A percentile compares a stretch with the other conserved stretches of the same genome.
Conservation (phyloP, 2,329 filamentous ascomycete species). For the Myriosclerotinia scirpicola region DNA sequence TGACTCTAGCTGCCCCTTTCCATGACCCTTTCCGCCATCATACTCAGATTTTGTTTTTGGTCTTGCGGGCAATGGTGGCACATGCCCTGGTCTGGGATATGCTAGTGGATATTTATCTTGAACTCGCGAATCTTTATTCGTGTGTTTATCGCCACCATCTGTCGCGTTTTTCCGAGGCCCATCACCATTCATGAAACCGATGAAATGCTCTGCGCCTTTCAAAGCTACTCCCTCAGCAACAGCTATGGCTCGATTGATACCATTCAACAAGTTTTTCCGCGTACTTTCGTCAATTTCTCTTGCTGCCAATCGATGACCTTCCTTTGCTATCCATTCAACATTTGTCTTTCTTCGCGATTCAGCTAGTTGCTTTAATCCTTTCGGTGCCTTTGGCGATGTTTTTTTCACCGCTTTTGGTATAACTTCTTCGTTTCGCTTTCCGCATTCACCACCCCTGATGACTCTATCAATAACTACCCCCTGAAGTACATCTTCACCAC, state of each 20-base stretch:
- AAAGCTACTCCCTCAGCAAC: not conserved
- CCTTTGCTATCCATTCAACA: not conserved
- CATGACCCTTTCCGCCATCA: not conserved
- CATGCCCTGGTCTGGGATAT: not conserved
- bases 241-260: slow-evolving; percentile 2
- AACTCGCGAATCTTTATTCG: not conserved
- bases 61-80: not conserved
- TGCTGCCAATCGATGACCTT: not conserved
- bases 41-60: not conserved
- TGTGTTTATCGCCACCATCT: not conserved
- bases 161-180: not conserved
- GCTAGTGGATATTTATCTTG: not conserved
- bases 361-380: slow-evolving; percentile 3
- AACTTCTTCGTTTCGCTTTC: not conserved
- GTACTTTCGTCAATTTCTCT: slow-evolving; percentile 5
- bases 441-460: not conserved
- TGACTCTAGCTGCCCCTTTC: not conserved
- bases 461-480: not conserved
- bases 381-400: slow-evolving; percentile 9
- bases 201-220: not conserved
- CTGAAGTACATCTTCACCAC: not conserved
- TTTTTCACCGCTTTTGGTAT: not conserved
- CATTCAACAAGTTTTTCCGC: not conserved
- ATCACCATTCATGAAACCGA: not conserved
- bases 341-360: slow-evolving; percentile 14